Evolutionary conservation across 495 filamentous ascomycete species (phyloP), one percentile per base, ranked within the genome.

Genomic region (Annulohypoxylon bovei): DNA sequence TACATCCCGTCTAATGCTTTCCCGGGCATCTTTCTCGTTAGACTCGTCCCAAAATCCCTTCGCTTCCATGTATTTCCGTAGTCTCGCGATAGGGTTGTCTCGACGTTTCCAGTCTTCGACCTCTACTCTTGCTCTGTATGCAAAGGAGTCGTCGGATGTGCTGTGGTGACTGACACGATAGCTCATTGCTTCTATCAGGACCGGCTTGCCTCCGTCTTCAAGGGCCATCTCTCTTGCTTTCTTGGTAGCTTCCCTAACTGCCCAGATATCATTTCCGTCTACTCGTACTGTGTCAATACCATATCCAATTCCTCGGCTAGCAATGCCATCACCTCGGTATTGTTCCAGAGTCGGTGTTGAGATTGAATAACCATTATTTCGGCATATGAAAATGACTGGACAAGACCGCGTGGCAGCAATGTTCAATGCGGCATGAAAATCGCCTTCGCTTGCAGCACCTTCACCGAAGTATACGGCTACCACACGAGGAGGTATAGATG

Each of bases 81-180:
- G 77, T 53, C 95, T 83, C 44, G 93, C 92, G 42, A 99, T 93
- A 0, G 95, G 95, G 75, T 98, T 98, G 77, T 99, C 95, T 8
- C 96, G 84, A 4, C 94, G 84, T 77, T 98, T 98, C 95, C 95
- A 99, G 70, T 98, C 95, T 74, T 99, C 95, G 2, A 99, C 95
- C 73, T 99, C 95, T 0, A 97, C 91, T 25, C 88, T 87, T 0
- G 95, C 94, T 16, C 95, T 93, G 79, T 99, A 99, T 1, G 95
- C 95, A 75, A 97, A 98, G 35, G 91, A 94, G 75, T 99, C 95
- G 72, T 99, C 95, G n/a, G 90, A 93, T 0, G 95, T 99, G 79
- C 94, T 97, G 80, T 99, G 95, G 77, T 99, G 95, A 33, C 89
- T 92, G 47, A 99, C 94, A 14, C 95, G 94, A 78, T 99, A 99